Evolutionary conservation across 73 alveolate genomes (phyloP).

Genomic region (Breviolum minutum): DNA sequence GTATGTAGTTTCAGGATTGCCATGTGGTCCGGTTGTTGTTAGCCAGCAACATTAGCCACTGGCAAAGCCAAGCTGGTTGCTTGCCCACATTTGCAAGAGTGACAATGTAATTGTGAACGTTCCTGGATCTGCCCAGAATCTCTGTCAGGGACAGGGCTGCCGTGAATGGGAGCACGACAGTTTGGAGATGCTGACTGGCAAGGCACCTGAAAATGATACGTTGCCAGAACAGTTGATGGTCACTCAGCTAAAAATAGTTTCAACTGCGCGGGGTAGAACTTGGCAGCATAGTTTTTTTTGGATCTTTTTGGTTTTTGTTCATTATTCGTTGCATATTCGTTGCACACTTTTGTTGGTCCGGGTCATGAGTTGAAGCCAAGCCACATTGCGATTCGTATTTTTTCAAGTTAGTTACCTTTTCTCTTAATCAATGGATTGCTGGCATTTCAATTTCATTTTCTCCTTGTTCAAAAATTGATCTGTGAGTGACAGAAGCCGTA

Average conservation of each 20-base stretch:
- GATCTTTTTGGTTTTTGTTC: too few relatives aligned
- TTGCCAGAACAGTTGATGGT: background rate
- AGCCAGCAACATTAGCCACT: background rate
- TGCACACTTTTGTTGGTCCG: too few relatives aligned
- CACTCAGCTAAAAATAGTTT: background rate
- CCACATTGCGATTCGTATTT: too few relatives aligned
- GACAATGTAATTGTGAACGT: background rate
- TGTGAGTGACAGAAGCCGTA: too few relatives aligned
- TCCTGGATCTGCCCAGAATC: background rate
- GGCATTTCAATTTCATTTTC: background rate
- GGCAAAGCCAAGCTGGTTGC: background rate
- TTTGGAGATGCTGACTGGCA: conserved; percentile 81
- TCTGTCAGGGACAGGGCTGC: conserved; percentile 78
- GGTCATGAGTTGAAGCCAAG: too few relatives aligned
- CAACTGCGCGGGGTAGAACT: too few relatives aligned
- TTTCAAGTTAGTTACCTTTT: too few relatives aligned
- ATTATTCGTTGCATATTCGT: too few relatives aligned
- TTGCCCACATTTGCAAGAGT: too few relatives aligned
- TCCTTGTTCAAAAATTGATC: background rate
- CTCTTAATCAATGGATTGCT: background rate
- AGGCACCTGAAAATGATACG: conserved; percentile 18
- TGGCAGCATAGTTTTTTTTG: too few relatives aligned
- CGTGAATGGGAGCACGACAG: conserved; percentile 88
- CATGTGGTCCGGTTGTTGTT: background rate
- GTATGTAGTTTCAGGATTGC: background rate